Base-by-base conservation (phyloP, 2,329 filamentous ascomycete species). In the Teratosphaeria epicoccoides region DNA sequence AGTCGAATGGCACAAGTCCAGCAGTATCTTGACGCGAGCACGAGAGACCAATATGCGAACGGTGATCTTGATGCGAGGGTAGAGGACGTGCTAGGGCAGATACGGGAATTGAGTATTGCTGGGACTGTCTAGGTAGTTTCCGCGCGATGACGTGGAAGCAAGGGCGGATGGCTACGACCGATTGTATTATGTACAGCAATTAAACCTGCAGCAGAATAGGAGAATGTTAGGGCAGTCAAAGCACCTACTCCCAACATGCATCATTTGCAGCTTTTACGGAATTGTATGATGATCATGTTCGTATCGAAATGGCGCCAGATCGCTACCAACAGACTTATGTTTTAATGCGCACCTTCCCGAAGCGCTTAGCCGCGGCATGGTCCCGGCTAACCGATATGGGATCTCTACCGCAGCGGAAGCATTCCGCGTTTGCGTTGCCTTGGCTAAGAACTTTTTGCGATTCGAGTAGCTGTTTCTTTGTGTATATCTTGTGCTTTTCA, bases 1-100 rank as follows among this genome's bases (percentile, higher is more conserved):
- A 90, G 84, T 56, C 80, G 93, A 46, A 98, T 98, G 93, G 93
- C 94, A 24, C 94, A 98, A 74, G 94, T 98, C 52, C 93, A 98
- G 74, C 93, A 98, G 73, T 64, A 66, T 52, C 78, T 98, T 26
- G 93, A 97, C 67, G 86, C 91, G 25, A 89, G 95, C 66, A 97
- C 91, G 49, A 80, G 93, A 69, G 93, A 98, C 59, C 87, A 96
- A 71, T 98, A 98, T 70, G 93, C 93, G 1, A 83, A 89, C 62
- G 93, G 93, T 24, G 87, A 96, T 59, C 74, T 98, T 61, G 93
- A 98, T 68, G 85, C 83, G 55, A 76, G 88, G 59, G 93, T 98
- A 25, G 93, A 98, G 72, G 85, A 97, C 71, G 93, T 97, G 43
- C 68, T 98, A 71, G 90, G 96, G 66, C 90, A 98, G 76, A 98